Percentiles rank a stretch among this genome's conserved stretches.
Conservation (phyloP, 1,139 yeast genomes). For the Pichia sp. region DNA sequence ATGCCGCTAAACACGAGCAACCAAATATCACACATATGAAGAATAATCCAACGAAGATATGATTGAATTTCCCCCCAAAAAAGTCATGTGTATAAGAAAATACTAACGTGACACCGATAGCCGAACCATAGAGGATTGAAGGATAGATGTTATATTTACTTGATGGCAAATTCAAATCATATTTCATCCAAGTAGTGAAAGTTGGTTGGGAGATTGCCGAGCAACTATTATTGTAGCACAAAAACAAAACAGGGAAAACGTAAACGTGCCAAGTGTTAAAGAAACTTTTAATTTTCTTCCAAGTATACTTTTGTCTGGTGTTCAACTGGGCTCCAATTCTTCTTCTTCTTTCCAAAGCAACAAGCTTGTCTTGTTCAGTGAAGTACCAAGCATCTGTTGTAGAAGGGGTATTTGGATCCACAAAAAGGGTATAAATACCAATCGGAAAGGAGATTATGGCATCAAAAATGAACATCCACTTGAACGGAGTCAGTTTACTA, state of each 20-base stretch:
- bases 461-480: constrained; percentile 74
- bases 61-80: constrained; percentile 42
- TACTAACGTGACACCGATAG: constrained; percentile 37
- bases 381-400: constrained; percentile 48
- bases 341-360: constrained; percentile 51
- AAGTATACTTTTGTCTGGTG: constrained; percentile 40
- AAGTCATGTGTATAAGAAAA: constrained; percentile 44
- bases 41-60: constrained; percentile 36
- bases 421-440: constrained; percentile 21
- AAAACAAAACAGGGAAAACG: constrained; percentile 41
- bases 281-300: constrained; percentile 32
- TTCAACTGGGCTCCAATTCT: constrained; percentile 37
- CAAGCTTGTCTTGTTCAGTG: constrained; percentile 58
- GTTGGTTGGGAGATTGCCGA: constrained; percentile 45
- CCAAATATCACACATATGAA: constrained; percentile 41
- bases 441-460: constrained; percentile 51
- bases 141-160: constrained; percentile 47
- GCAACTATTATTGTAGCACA: constrained; percentile 48
- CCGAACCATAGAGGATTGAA: constrained; percentile 43
- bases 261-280: constrained; percentile 53
- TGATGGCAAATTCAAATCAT: constrained; percentile 38
- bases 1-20: constrained; percentile 41
- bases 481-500: constrained; percentile 56
- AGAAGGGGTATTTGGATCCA: constrained; percentile 8
- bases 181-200: constrained; percentile 52